Evolutionary conservation across 495 filamentous ascomycete species (phyloP).

Genomic region (Extremus antarcticus): DNA sequence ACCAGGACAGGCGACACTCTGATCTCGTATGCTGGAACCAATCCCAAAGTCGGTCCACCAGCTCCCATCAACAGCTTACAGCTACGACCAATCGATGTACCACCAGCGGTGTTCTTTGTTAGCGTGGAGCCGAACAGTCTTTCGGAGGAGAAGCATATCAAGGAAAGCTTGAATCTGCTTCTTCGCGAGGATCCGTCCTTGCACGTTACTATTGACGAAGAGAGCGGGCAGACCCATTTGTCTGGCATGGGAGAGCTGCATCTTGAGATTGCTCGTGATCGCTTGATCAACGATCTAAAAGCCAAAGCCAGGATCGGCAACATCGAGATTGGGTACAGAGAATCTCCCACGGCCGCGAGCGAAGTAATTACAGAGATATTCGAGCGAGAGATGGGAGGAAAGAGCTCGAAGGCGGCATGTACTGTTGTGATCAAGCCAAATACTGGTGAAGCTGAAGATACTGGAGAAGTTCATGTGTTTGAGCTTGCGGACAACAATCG

Average conservation of each 20-base stretch:
- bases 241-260: constrained; percentile 98
- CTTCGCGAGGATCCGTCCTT: constrained; percentile 90
- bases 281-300: constrained; percentile 80
- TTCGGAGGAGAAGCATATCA: constrained; percentile 64
- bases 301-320: constrained; percentile 81
- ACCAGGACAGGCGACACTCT: constrained; percentile 90
- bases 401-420: constrained; percentile 65
- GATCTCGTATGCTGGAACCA: constrained; percentile 55
- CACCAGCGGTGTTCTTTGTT: constrained; percentile 91
- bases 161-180: constrained; percentile 62
- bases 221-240: constrained; percentile 84
- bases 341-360: constrained; percentile 51
- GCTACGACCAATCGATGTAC: constrained; percentile 77
- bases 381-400: constrained; percentile 70
- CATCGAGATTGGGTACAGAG: constrained; percentile 91
- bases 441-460: constrained; percentile 46
- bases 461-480: constrained; percentile 6
- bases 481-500: constrained; percentile 31
- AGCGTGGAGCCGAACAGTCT: constrained; percentile 77
- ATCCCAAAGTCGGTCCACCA: constrained; percentile 51
- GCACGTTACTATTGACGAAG: constrained; percentile 73
- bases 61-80: constrained; percentile 62
- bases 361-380: constrained; percentile 48
- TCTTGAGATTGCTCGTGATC: constrained; percentile 83
- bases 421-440: constrained; percentile 55